Percentiles rank a stretch among this genome's conserved stretches.
These are phyloP conservation scores for Verticillium dahliae DNA, from an alignment of 2,329 filamentous ascomycete genomes.

Conservation along the genomic window DNA sequence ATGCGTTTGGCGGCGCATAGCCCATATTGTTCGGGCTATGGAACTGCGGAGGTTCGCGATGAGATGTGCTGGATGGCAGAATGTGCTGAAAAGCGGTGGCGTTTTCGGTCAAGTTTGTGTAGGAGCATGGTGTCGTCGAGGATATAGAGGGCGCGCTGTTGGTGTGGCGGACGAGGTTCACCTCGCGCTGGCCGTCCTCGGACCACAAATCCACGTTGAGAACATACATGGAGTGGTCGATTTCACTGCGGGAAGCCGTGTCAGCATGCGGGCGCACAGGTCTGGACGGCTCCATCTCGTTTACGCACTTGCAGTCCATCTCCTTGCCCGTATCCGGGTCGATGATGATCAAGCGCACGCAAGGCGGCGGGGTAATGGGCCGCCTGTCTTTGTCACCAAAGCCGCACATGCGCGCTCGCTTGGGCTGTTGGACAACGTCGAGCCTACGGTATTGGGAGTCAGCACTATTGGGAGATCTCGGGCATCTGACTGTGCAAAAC, in stretches of 20 bases:
- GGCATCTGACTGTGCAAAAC: neutral
- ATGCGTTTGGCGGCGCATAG: neutral
- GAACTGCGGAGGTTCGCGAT: neutral
- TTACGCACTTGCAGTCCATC: slow-evolving; percentile 70
- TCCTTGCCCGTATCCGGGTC: slow-evolving; percentile 72
- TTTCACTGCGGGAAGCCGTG: slow-evolving; percentile 45
- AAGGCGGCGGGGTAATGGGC: slow-evolving; percentile 92
- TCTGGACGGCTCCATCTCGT: neutral
- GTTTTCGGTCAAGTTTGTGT: slow-evolving; percentile 34
- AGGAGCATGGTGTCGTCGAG: slow-evolving; percentile 73
- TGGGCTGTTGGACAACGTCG: slow-evolving; percentile 81
- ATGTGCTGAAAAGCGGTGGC: slow-evolving; percentile 12
- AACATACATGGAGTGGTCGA: slow-evolving; percentile 44
- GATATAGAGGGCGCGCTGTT: slow-evolving; percentile 71
- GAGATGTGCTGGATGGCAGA: slow-evolving; percentile 10
- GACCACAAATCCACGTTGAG: slow-evolving; percentile 64
- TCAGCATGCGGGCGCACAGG: slow-evolving; percentile 1
- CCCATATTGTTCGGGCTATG: neutral
- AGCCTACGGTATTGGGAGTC: slow-evolving; percentile 39
- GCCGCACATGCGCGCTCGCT: slow-evolving; percentile 94
- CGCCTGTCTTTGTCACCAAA: slow-evolving; percentile 98
- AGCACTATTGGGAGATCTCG: no score
- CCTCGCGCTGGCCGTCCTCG: slow-evolving; percentile 57
- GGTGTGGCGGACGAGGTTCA: slow-evolving; percentile 58
- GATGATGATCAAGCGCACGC: slow-evolving; percentile 74